phyloP scores from a whole-genome alignment of 768 basidiomycete species.

The Russula sp. region DNA sequence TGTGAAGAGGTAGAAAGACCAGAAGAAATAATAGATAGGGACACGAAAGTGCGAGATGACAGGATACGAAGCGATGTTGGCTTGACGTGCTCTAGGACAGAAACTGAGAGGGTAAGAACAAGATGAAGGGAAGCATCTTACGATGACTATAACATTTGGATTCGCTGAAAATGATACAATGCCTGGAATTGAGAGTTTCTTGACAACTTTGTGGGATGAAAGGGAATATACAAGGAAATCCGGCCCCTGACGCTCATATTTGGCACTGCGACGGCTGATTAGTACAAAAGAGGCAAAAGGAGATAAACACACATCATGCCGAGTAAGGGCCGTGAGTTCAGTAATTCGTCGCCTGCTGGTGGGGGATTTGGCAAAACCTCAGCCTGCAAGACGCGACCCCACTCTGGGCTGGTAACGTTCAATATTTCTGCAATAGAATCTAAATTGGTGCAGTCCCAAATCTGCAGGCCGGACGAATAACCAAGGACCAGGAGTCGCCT shows the following conservation, averaged over 20 bases:
- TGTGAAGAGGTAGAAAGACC: slow-evolving; percentile 47
- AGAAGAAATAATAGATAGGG: slow-evolving; percentile 49
- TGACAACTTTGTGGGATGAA: slow-evolving; percentile 49
- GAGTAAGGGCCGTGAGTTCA: slow-evolving; percentile 38
- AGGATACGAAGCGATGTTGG: slow-evolving; percentile 53
- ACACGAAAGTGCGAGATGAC: slow-evolving; percentile 52
- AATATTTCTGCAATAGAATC: slow-evolving; percentile 52
- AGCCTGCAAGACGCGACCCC: slow-evolving; percentile 41
- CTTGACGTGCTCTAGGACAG: slow-evolving; percentile 52
- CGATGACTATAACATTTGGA: slow-evolving; percentile 53
- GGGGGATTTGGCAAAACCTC: slow-evolving; percentile 42
- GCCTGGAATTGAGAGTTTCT: slow-evolving; percentile 45
- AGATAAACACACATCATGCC: slow-evolving; percentile 37
- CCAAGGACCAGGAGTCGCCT: slow-evolving; percentile 53
- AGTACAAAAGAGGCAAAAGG: slow-evolving; percentile 4
- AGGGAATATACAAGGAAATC: slow-evolving; percentile 48
- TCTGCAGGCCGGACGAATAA: slow-evolving; percentile 51
- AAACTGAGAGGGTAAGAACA: slow-evolving; percentile 11
- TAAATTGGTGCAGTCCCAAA: slow-evolving; percentile 61
- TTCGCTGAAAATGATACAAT: slow-evolving; percentile 47
- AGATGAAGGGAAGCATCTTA: slow-evolving; percentile 38
- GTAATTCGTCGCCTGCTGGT: slow-evolving; percentile 35
- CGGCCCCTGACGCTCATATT: slow-evolving; percentile 29
- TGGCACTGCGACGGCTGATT: slow-evolving; percentile 26
- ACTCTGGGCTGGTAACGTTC: slow-evolving; percentile 44